phyloP scores from a whole-genome alignment of 176 grass and related monocot species.

The Carex scoparia region DNA sequence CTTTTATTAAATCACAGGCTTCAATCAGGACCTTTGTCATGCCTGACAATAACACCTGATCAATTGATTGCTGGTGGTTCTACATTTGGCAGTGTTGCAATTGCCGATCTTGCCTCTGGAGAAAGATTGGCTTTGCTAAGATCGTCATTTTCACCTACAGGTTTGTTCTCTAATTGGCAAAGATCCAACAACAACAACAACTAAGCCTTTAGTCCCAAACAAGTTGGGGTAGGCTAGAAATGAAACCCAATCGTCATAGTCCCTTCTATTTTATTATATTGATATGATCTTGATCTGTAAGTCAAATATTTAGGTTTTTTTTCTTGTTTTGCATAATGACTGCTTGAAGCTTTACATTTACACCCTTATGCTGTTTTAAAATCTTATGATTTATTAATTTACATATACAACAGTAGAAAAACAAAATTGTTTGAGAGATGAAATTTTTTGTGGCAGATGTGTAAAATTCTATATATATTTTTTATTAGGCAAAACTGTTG shows the following conservation, averaged over 20 bases:
- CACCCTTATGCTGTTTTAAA: background rate
- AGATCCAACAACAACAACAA: background rate
- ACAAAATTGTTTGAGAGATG: background rate
- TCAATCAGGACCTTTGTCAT: slow-evolving; percentile 71
- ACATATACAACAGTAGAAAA: background rate
- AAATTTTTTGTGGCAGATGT: background rate
- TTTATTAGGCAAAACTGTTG: background rate
- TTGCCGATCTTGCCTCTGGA: slow-evolving; percentile 82
- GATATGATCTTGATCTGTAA: background rate
- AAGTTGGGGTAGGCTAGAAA: too few relatives aligned
- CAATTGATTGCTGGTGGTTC: slow-evolving; percentile 81
- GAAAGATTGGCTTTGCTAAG: slow-evolving; percentile 65
- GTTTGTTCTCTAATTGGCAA: slow-evolving; percentile 29
- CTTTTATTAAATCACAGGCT: slow-evolving; percentile 46
- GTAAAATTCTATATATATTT: background rate
- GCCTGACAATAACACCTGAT: slow-evolving; percentile 69
- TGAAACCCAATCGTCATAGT: too few relatives aligned
- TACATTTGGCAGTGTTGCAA: slow-evolving; percentile 72
- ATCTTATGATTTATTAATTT: background rate
- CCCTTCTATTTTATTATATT: background rate
- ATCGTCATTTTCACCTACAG: slow-evolving; percentile 70
- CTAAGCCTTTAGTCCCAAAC: too few relatives aligned
- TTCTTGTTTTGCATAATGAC: background rate
- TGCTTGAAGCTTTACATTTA: background rate
- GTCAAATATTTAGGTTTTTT: background rate